phyloP scores from a whole-genome alignment of 2,329 filamentous ascomycete species.

The Aspergillus felis region DNA sequence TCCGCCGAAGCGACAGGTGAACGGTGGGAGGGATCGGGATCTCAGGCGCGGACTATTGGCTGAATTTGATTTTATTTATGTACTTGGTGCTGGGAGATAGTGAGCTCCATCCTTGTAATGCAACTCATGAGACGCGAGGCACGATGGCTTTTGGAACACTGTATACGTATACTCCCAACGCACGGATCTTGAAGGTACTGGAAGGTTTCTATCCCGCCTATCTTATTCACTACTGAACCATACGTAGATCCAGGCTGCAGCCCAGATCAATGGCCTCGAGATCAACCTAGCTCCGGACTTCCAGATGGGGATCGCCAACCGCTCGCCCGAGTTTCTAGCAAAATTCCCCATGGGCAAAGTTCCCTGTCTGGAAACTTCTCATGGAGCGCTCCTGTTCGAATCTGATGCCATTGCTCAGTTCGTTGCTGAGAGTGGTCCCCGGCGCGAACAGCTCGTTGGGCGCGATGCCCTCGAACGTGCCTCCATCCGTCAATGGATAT shows the following conservation, averaged over 20 bases:
- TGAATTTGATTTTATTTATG: too few species aligned
- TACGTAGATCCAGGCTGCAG: conserved; percentile 26
- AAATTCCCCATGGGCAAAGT: conserved; percentile 54
- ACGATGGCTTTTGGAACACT: too few species aligned
- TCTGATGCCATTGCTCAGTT: conserved; percentile 47
- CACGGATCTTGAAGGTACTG: too few species aligned
- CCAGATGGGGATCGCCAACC: conserved; percentile 42
- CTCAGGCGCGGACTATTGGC: too few species aligned
- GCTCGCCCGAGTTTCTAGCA: conserved; percentile 42
- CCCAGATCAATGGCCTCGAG: conserved; percentile 35
- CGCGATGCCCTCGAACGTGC: conserved; percentile 39
- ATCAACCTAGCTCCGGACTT: conserved; percentile 32
- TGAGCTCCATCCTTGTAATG: too few species aligned
- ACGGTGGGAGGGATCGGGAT: too few species aligned
- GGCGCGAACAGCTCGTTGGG: conserved; percentile 46
- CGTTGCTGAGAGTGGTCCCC: conserved; percentile 46
- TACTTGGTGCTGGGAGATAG: too few species aligned
- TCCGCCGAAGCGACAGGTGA: too few species aligned
- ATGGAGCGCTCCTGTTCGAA: conserved; percentile 46
- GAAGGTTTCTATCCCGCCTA: too few species aligned
- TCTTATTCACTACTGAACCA: too few species aligned
- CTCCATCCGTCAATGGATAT: conserved; percentile 46
- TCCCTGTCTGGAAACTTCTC: conserved; percentile 47
- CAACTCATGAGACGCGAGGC: too few species aligned
- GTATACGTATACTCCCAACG: too few species aligned